Evolutionary conservation across 164 flowering plant genomes (phyloP), one percentile per base, ranked within the genome.

Genomic region (Brasenia schreberi): DNA sequence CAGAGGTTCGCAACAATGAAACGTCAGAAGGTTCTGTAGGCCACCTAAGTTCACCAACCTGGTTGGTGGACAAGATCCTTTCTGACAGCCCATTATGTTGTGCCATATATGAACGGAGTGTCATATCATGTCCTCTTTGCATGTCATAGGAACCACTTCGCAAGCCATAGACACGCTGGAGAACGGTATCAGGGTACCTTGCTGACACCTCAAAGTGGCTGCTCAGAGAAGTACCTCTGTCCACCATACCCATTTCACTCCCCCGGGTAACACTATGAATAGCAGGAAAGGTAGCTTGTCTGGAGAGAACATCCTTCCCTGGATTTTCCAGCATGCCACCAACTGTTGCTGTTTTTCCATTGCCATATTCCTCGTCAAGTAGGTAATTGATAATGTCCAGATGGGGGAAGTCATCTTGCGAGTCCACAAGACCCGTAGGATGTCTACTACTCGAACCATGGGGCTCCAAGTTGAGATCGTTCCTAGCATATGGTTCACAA

Each of bases 361-460:
- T 67, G 52, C 71, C 70, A 14, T 86, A 79, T 70, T 91, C 98
- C 68, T 94, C 98, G 60, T 91, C 93, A 42, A 94, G 86, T 63
- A 94, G 74, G 69, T 85, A 90, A 71, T 94, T 87, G 68, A 94
- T 94, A 67, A 94, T 91, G 72, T 94, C 98, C 59, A 91, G 89
- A 78, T 94, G 98, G 0, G 98, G 98, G 69, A 91, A 94, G 33
- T 91, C 98, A 65, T 94, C 97, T 14, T 49, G 56, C 4, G 56
- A 49, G 56, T 49, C 56, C 10, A 14, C 56, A 49, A 49, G 56
- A 14, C 56, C 56, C 0, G 16, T 49, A 9, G 56, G 56, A 49
- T 16, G 56, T 14, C 56, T 4, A 7, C 16, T 49, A 49, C 56
- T 14, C 16, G 56, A 49, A 49, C 53, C 16, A 14, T 4, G 16